Evolutionary conservation across 176 grass and related monocot species (phyloP), one percentile per base, ranked within the genome.

Genomic region (Phoenix roebelenii): DNA sequence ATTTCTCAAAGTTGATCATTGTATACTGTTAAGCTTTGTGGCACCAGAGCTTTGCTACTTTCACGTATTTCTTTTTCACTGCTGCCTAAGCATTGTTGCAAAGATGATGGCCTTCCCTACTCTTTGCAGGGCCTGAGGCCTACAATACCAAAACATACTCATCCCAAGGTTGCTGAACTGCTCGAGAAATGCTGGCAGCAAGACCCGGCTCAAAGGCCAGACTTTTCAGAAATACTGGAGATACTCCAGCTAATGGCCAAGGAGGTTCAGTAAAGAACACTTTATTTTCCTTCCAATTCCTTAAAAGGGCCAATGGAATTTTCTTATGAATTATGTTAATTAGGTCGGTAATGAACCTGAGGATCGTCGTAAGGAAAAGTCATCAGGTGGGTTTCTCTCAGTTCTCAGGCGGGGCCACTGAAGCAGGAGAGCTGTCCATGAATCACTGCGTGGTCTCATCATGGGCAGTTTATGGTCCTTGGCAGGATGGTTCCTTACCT

Each of bases 131-230:
- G 76, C 55, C 25, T 82, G 74, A 86, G 73, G 60, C 84, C 72
- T 74, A 57, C 50, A 3, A 77, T 82, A 72, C 68, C 83, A 72
- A 51, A 62, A 50, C 67, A 80, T 51, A 85, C 84, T 39, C 80
- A 94, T 72, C 89, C 84, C 29, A 79, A 70, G 66, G 69, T 94
- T 51, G 62, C 59, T 4, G 60, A 62, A 35, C 71, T 94, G 14
- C 84, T 94, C 54, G 62, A 84, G 59, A 84, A 69, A 68, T 94
- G 89, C 70, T 94, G 89, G 89, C 80, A 82, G 55, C 77, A 75
- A 59, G 80, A 88, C 76, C 89, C 89, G 62, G 60, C 84, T 52
- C 62, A 72, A 52, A 87, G 89, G 64, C 84, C 89, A 74, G 83
- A 85, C 15, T 94, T 94, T 51, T 72, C 77, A 26, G 89, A 94